Evolutionary conservation across 108 stramenopile species (phyloP).

Genomic region (Skeletonema marinoi): DNA sequence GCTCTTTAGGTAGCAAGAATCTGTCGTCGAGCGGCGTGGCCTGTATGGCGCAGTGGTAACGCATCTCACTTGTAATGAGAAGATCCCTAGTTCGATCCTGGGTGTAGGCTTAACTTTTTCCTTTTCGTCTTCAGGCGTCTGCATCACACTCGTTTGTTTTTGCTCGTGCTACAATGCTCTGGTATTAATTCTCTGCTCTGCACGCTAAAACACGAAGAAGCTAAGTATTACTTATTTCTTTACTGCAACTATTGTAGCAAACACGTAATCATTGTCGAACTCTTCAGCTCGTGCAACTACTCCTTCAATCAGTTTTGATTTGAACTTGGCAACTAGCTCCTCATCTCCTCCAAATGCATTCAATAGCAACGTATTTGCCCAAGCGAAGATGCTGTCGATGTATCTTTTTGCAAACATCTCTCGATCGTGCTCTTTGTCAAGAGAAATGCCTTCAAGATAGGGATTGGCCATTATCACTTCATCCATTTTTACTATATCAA

Average conservation of each 20-base stretch:
- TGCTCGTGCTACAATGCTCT: too few species aligned
- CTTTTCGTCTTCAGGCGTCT: too few species aligned
- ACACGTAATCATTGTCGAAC: not conserved
- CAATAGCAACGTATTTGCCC: not conserved
- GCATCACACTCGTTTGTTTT: too few species aligned
- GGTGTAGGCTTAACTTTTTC: slow-evolving; percentile 39
- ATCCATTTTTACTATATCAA: not conserved
- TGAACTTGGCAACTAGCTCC: not conserved
- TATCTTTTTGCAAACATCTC: not conserved
- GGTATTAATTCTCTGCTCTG: too few species aligned
- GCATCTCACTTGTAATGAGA: slow-evolving; percentile 80
- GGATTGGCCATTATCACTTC: not conserved
- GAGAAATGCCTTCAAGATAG: not conserved
- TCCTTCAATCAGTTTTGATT: not conserved
- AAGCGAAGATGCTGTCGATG: not conserved
- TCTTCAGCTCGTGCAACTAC: not conserved
- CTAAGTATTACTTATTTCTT: too few species aligned
- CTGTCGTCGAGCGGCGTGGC: slow-evolving; percentile 8
- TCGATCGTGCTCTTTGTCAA: not conserved
- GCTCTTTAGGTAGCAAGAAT: too few species aligned
- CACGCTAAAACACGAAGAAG: too few species aligned
- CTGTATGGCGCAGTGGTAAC: slow-evolving; percentile 69
- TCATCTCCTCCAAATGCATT: not conserved
- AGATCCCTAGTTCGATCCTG: slow-evolving; percentile 70
- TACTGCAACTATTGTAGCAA: not conserved